A percentile compares a stretch with the other conserved stretches of the same genome.
Evolutionary conservation across 805 yeast species (phyloP).

Genomic region (Candida ponderosae): DNA sequence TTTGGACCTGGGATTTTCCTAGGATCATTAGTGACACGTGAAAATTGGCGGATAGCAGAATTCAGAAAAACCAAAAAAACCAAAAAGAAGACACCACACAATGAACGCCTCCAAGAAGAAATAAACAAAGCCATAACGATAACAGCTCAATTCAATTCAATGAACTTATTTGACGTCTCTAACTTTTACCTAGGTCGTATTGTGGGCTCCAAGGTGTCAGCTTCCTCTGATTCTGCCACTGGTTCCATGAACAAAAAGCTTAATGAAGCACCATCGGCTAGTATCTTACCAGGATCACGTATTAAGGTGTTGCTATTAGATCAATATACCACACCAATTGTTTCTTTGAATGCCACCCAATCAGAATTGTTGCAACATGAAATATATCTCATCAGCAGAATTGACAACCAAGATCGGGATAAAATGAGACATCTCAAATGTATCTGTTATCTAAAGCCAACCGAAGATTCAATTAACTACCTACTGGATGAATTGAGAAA

Average conservation of each 20-base stretch:
- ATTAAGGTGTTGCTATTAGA: conserved; percentile 79
- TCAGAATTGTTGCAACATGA: conserved; percentile 75
- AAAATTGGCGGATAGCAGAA: too few relatives aligned
- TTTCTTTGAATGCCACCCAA: conserved; percentile 88
- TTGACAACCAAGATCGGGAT: conserved; percentile 55
- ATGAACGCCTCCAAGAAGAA: too few relatives aligned
- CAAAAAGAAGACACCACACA: too few relatives aligned
- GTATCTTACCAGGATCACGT: conserved; percentile 22
- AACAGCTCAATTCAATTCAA: conserved; percentile 12
- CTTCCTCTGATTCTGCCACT: neutral
- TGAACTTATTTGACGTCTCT: conserved; percentile 41
- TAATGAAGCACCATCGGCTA: conserved; percentile 3
- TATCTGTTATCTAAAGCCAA: conserved; percentile 71
- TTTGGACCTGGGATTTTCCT: too few relatives aligned
- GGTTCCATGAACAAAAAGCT: conserved; percentile 7
- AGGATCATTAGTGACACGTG: too few relatives aligned
- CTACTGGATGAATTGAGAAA: conserved; percentile 59
- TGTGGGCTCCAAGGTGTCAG: conserved; percentile 16
- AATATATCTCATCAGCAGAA: conserved; percentile 71
- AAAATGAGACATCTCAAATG: conserved; percentile 76
- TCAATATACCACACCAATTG: conserved; percentile 66
- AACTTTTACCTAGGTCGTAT: conserved; percentile 35
- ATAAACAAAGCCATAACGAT: too few relatives aligned
- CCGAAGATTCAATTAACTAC: conserved; percentile 49
- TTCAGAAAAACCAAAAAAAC: too few relatives aligned